These are phyloP conservation scores for Pseudogymnoascus verrucosus DNA, from an alignment of 2,329 filamentous ascomycete species.

Conservation along the genomic window DNA sequence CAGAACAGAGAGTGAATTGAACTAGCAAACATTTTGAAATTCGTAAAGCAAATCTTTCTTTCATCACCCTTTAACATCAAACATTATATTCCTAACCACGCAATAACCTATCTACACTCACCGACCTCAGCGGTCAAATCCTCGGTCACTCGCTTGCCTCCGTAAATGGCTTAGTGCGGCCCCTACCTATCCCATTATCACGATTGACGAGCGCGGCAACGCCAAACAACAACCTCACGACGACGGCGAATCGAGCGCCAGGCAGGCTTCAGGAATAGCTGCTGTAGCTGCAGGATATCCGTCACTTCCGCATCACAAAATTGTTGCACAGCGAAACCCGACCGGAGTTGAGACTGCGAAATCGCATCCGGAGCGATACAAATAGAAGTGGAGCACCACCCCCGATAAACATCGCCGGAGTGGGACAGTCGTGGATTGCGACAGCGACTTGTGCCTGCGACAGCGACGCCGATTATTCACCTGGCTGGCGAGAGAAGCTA, in stretches of 20 bases:
- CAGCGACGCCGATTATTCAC: neutral
- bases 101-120: neutral
- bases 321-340: neutral
- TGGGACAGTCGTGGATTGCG: neutral
- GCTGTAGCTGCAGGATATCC: neutral
- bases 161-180: constrained; percentile 7
- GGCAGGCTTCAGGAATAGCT: constrained; percentile 4
- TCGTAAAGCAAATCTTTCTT: neutral
- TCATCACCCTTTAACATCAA: neutral
- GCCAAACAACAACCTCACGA: neutral
- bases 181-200: constrained; percentile 8
- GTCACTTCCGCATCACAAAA: neutral
- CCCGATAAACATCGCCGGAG: constrained; percentile 6
- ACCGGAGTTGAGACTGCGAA: neutral
- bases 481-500: neutral
- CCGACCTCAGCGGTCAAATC: constrained; percentile 4
- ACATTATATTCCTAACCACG: neutral
- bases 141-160: neutral
- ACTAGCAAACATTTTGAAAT: neutral
- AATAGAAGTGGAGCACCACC: neutral
- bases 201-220: constrained; percentile 7
- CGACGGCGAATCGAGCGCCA: constrained; percentile 2
- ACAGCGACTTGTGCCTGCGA: neutral
- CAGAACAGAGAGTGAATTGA: neutral
- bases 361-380: constrained; percentile 1